A percentile compares a stretch with the other conserved stretches of the same genome.
phyloP scores from a whole-genome alignment of 768 basidiomycete genomes.

The Albatrellus ellisii region DNA sequence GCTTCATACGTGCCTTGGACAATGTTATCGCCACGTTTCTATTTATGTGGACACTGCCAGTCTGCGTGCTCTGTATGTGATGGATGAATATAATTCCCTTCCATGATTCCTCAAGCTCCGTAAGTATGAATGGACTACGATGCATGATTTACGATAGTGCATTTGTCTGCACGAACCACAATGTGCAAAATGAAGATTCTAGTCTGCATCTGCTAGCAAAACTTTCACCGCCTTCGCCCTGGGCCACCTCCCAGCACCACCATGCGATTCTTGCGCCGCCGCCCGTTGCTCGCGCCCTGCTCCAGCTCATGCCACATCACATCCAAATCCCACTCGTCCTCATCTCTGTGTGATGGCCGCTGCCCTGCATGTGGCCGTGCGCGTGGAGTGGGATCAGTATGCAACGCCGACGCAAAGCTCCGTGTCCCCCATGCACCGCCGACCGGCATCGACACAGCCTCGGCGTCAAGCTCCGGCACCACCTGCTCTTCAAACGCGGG shows the following conservation, averaged over 20 bases:
- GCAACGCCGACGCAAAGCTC: conserved; percentile 73
- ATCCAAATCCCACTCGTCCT: conserved; percentile 71
- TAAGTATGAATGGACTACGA: too few relatives aligned
- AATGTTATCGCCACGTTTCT: too few relatives aligned
- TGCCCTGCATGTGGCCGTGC: conserved; percentile 16
- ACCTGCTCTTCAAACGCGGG: conserved; percentile 11
- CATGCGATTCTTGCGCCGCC: conserved; percentile 40
- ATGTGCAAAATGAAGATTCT: too few relatives aligned
- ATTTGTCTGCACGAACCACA: too few relatives aligned
- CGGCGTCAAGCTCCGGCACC: conserved; percentile 1
- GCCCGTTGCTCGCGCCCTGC: conserved; percentile 31
- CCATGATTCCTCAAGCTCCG: too few relatives aligned
- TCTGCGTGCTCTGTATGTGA: too few relatives aligned
- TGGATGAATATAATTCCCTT: too few relatives aligned
- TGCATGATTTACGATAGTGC: too few relatives aligned
- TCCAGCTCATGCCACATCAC: conserved; percentile 75
- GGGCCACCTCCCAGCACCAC: conserved; percentile 63
- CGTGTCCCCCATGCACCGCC: conserved; percentile 64
- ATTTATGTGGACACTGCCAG: too few relatives aligned
- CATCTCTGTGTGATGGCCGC: conserved; percentile 21
- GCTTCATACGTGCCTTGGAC: too few relatives aligned
- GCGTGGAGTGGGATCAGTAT: conserved; percentile 26
- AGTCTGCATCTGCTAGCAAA: too few relatives aligned
- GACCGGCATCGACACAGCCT: neutral
- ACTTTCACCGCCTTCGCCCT: conserved; percentile 35